These are phyloP conservation scores for Zygotorulaspora danielsina DNA, from an alignment of 805 yeast genomes.

Conservation along the genomic window DNA sequence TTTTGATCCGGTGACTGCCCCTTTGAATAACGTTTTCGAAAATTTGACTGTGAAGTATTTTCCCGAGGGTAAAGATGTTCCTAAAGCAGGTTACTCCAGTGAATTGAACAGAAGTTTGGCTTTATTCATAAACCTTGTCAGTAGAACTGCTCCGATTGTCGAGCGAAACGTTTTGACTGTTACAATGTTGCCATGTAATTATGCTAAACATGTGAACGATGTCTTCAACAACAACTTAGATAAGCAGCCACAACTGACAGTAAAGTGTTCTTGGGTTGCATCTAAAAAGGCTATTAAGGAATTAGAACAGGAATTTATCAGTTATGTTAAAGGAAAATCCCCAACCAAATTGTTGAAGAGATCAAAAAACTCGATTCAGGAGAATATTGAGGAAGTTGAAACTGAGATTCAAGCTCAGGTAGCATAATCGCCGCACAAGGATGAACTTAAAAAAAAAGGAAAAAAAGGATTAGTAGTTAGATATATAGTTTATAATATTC, in stretches of 20 bases:
- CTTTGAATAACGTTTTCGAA: slow-evolving; percentile 54
- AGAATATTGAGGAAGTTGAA: slow-evolving; percentile 11
- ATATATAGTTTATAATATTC: neutral
- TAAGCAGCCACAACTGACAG: slow-evolving; percentile 38
- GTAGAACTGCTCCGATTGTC: slow-evolving; percentile 38
- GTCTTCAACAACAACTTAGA: slow-evolving; percentile 41
- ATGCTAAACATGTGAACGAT: slow-evolving; percentile 36
- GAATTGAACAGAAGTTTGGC: slow-evolving; percentile 53
- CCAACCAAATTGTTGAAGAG: slow-evolving; percentile 11
- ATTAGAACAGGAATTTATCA: slow-evolving; percentile 31
- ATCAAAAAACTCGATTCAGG: slow-evolving; percentile 9
- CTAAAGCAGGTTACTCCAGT: slow-evolving; percentile 45
- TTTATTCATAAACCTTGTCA: slow-evolving; percentile 39
- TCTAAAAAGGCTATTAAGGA: slow-evolving; percentile 32
- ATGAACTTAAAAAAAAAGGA: no score
- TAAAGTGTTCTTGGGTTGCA: slow-evolving; percentile 33
- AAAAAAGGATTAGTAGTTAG: slow-evolving; percentile 3
- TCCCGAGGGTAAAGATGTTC: slow-evolving; percentile 44
- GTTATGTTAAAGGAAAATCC: slow-evolving; percentile 16
- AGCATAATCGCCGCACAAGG: no score
- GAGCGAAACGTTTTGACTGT: slow-evolving; percentile 26
- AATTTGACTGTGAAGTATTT: slow-evolving; percentile 41
- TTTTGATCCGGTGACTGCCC: slow-evolving; percentile 57
- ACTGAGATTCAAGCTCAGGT: slow-evolving; percentile 9
- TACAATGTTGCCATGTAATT: slow-evolving; percentile 36